Base-by-base conservation (phyloP, 495 filamentous ascomycete species). In the Annulohypoxylon stygium region DNA sequence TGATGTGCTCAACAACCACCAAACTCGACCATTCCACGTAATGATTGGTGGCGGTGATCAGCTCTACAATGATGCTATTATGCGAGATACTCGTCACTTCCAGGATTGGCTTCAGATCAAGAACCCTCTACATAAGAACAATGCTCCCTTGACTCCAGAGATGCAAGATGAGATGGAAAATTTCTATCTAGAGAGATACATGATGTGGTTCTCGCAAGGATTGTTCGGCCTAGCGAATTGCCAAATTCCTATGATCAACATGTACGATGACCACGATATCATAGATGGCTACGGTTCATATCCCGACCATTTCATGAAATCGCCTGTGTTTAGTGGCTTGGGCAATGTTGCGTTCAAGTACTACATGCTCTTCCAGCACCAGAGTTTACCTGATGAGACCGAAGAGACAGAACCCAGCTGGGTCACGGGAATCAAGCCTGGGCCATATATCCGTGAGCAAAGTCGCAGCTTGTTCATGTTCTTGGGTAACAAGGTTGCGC, bases 11-110 rank as follows among this genome's bases (percentile, higher is more conserved):
- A 97, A 97, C 74, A 92, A 90, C 30, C 96, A 99, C 79, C 94
- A 97, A 79, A 93, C 90, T 58, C 90, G 90, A 50, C 96, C 96
- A 14, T 98, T 98, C 82, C 96, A 99, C 82, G 94, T 97, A 43
- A 98, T 99, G 97, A 88, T 99, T 71, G 97, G 96, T 36, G 96
- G 96, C 58, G 96, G 96, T 57, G 96, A 99, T 79, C 96, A 99
- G 79, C 91, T 99, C 70, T 99, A 98, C 81, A 98, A 97, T 71
- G 96, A 99, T 79, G 86, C 84, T 10, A 89, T 93, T 37, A 91
- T 93, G 79, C 84, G 87, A 18, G 86, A 98, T 43, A 92, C 92
- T 1, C 80, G 80, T 12, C 83, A 89, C 23, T 97, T 98, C 84
- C 86, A 88, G 60, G 87, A 93, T 58, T 99, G 96, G 96, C 85